Conservation (phyloP, 139 green algal genomes). For the Micromonas commoda region DNA sequence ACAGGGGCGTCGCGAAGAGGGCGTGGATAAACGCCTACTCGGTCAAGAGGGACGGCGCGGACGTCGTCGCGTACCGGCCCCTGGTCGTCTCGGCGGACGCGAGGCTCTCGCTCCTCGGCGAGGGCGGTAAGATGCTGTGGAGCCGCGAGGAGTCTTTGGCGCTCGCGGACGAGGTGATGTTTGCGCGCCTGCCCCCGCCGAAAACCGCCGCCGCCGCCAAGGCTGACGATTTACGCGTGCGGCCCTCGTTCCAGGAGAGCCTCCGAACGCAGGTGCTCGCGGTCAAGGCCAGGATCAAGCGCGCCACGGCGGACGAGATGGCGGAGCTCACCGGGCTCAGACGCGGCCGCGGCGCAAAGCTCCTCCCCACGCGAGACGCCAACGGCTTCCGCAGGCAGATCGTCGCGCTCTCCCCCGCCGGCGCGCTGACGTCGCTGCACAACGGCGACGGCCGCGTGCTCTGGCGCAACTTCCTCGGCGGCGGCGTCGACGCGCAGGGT, state of each 20-base stretch:
- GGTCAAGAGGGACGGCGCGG: no score
- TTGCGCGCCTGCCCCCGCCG: background rate
- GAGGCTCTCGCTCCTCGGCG: background rate
- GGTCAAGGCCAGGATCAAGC: constrained; percentile 3
- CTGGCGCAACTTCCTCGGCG: constrained; percentile 48
- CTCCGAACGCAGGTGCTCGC: background rate
- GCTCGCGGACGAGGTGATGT: background rate
- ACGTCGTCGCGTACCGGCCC: no score
- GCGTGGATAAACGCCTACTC: no score
- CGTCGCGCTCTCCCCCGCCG: constrained; percentile 49
- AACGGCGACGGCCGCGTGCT: constrained; percentile 76
- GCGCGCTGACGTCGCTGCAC: constrained; percentile 74
- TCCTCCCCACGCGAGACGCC: constrained; percentile 46
- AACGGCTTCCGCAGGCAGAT: constrained; percentile 75
- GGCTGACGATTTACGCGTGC: background rate
- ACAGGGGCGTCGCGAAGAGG: background rate
- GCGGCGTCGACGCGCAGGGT: background rate
- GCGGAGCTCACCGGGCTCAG: constrained; percentile 32
- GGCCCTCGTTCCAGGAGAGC: background rate
- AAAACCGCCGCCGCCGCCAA: background rate
- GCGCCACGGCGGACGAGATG: constrained; percentile 36
- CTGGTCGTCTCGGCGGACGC: background rate
- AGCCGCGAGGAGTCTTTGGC: constrained; percentile 4
- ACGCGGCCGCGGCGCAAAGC: constrained; percentile 38
- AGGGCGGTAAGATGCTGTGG: background rate